Conservation (phyloP, 2,329 filamentous ascomycete species). For the Rutstroemia sp. region DNA sequence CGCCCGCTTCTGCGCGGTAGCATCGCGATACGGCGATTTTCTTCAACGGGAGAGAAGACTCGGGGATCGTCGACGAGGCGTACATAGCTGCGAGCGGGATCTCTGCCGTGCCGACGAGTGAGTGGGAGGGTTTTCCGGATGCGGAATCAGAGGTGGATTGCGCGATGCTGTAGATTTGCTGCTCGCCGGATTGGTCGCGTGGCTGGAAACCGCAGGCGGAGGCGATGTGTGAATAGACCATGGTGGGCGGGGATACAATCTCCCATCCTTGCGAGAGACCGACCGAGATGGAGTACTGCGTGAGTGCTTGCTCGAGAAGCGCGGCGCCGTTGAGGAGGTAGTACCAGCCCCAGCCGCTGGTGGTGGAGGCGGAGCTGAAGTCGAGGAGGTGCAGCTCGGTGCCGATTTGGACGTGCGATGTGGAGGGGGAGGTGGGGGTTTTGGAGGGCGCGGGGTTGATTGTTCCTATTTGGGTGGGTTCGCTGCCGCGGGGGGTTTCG, state of each 20-base stretch:
- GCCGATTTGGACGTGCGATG: slow-evolving; percentile 82
- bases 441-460: slow-evolving; percentile 64
- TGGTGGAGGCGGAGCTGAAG: slow-evolving; percentile 72
- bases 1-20: slow-evolving; percentile 91
- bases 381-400: slow-evolving; percentile 82
- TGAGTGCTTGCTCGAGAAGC: slow-evolving; percentile 86
- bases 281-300: slow-evolving; percentile 75
- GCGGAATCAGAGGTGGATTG: slow-evolving; percentile 56
- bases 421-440: slow-evolving; percentile 31
- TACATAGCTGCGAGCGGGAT: slow-evolving; percentile 91
- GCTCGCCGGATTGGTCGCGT: slow-evolving; percentile 81
- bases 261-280: slow-evolving; percentile 71
- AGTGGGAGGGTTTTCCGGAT: slow-evolving; percentile 56
- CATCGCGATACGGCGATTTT: slow-evolving; percentile 82
- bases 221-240: slow-evolving; percentile 89
- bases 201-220: slow-evolving; percentile 91
- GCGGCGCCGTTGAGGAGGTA: slow-evolving; percentile 88
- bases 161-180: slow-evolving; percentile 79
- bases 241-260: slow-evolving; percentile 73
- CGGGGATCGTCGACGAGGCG: slow-evolving; percentile 62
- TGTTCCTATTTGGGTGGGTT: slow-evolving; percentile 61
- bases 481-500: slow-evolving; percentile 63
- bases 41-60: slow-evolving; percentile 64
- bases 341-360: slow-evolving; percentile 96
- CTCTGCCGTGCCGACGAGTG: slow-evolving; percentile 83